Evolutionary conservation across 2,329 filamentous ascomycete genomes (phyloP).

Genomic region (Clonostachys chloroleuca): DNA sequence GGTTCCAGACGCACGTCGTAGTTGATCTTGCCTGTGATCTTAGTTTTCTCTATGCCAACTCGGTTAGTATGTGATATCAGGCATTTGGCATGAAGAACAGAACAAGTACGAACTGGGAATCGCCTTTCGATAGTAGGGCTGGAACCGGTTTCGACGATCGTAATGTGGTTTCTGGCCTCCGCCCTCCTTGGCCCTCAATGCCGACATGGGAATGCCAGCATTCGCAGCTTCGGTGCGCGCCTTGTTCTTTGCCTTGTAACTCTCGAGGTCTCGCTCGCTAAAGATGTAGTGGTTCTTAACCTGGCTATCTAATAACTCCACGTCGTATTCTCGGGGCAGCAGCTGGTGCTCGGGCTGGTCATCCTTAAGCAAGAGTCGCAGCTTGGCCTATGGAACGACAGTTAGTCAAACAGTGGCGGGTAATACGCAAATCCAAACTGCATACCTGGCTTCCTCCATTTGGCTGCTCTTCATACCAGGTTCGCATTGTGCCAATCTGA

Average conservation of each 20-base stretch:
- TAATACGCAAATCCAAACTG: not conserved
- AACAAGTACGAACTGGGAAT: constrained; percentile 61
- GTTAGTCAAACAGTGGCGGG: not conserved
- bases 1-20: constrained; percentile 76
- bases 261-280: constrained; percentile 83
- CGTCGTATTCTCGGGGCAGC: constrained; percentile 84
- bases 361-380: constrained; percentile 62
- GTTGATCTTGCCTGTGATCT: constrained; percentile 65
- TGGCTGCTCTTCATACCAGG: constrained; percentile 49
- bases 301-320: constrained; percentile 60
- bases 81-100: not conserved
- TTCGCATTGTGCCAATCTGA: constrained; percentile 70
- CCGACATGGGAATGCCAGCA: constrained; percentile 53
- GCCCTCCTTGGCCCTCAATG: constrained; percentile 28
- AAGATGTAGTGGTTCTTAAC: constrained; percentile 89
- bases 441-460: constrained; percentile 22
- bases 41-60: constrained; percentile 66
- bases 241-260: constrained; percentile 41
- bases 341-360: constrained; percentile 63
- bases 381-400: constrained; percentile 22
- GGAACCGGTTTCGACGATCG: constrained; percentile 37
- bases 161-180: constrained; percentile 37
- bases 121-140: constrained; percentile 64
- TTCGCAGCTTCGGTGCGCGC: constrained; percentile 50
- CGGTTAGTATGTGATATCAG: constrained; percentile 9